Percentiles rank a stretch among this genome's conserved stretches.
These are phyloP conservation scores for Andalucia godoyi DNA, from an alignment of 78 protist genomes.

Conservation along the genomic window DNA sequence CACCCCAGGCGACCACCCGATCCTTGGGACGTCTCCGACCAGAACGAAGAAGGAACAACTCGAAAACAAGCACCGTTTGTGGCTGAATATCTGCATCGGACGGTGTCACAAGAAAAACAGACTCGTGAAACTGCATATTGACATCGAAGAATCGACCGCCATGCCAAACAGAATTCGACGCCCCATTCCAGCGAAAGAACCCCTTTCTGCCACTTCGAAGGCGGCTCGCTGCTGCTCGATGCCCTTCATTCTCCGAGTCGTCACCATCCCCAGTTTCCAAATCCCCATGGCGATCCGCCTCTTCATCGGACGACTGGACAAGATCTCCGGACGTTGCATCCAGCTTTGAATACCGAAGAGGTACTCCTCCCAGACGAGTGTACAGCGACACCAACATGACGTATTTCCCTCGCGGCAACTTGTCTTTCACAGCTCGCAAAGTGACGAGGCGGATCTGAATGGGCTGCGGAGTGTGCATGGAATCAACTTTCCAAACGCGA, in stretches of 20 bases:
- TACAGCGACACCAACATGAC: not conserved
- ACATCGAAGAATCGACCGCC: not conserved
- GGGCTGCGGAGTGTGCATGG: slow-evolving; percentile 24
- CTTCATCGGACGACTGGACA: too few relatives aligned
- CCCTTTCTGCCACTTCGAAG: not conserved
- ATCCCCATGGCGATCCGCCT: too few relatives aligned
- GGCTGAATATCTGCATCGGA: not conserved
- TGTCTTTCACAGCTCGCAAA: slow-evolving; percentile 7
- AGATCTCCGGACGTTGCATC: too few relatives aligned
- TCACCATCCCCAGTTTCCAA: too few relatives aligned
- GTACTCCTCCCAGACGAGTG: slow-evolving; percentile 18
- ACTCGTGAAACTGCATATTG: not conserved
- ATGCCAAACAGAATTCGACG: not conserved
- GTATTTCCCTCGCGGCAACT: slow-evolving; percentile 2
- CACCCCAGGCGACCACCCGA: slow-evolving; percentile 28
- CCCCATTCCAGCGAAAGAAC: slow-evolving; percentile 9
- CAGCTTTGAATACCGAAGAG: slow-evolving; percentile 8
- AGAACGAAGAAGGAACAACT: slow-evolving; percentile 2
- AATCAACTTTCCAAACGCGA: too few relatives aligned
- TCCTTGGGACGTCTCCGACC: not conserved
- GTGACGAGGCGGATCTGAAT: not conserved
- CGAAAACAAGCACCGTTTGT: slow-evolving; percentile 10
- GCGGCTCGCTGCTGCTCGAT: too few relatives aligned
- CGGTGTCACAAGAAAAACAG: slow-evolving; percentile 17
- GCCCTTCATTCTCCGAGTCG: too few relatives aligned